Conservation (phyloP, 108 stramenopile genomes). For the Skeletonema costatum region DNA sequence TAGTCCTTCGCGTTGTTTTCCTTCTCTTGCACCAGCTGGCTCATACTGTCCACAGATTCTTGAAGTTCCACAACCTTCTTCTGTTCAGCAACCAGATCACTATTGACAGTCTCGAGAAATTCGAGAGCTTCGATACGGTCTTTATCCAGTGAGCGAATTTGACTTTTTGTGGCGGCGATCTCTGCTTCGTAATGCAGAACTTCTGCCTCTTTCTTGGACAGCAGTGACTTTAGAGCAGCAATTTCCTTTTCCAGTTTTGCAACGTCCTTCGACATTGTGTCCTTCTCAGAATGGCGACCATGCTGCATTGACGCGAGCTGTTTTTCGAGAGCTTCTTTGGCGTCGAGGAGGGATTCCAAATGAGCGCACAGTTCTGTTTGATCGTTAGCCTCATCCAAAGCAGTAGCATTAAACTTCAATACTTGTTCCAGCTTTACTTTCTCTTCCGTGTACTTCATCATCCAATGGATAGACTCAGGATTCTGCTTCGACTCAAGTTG, state of each 20-base stretch:
- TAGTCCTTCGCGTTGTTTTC: constrained; percentile 24
- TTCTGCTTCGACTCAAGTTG: constrained; percentile 22
- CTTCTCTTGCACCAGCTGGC: constrained; percentile 21
- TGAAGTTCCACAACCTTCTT: constrained; percentile 25
- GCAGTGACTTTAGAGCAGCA: constrained; percentile 39
- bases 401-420: not conserved
- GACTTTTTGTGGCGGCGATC: constrained; percentile 40
- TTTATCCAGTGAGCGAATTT: constrained; percentile 52
- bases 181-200: constrained; percentile 36
- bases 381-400: constrained; percentile 10
- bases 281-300: constrained; percentile 20
- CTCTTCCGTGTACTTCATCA: constrained; percentile 44
- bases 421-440: constrained; percentile 35
- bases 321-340: constrained; percentile 49
- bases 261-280: constrained; percentile 27
- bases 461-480: constrained; percentile 33
- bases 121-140: constrained; percentile 48
- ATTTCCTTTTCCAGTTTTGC: constrained; percentile 45
- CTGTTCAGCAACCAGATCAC: constrained; percentile 40
- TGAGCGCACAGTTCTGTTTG: constrained; percentile 42
- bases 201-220: constrained; percentile 48
- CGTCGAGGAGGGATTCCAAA: constrained; percentile 49
- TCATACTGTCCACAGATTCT: constrained; percentile 27
- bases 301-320: constrained; percentile 43
- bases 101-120: constrained; percentile 37